Evolutionary conservation across 148 eudicot genomes (phyloP), one percentile per base, ranked within the genome.

Genomic region (Cornus controversa): DNA sequence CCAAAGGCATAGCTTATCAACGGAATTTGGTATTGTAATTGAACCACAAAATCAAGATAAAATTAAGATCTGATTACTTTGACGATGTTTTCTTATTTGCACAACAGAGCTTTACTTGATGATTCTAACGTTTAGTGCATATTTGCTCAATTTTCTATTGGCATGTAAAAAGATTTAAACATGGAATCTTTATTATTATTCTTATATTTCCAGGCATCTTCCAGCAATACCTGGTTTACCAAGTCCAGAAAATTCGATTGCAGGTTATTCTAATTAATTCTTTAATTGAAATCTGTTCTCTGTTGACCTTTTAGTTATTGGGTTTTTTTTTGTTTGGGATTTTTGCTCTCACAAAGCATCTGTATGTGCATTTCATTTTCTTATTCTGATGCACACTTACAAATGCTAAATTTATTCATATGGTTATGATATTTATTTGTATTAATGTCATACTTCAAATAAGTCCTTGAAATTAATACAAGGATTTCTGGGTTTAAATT

Each of bases 221-320:
- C 85, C 99, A 91, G 82, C 99, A 95, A 80, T 95, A 91, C 87
- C 80, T 91, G 75, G 97, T 91, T 57, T 88, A 95, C 84, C 99
- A 95, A 87, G 99, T 93, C 60, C 91, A 95, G 76, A 96, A 95
- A 82, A 91, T 93, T 73, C 91, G 99, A 74, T 82, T 95, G 80
- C 99, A 95, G 97, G 99, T 92, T 66, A 25, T 28, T 34, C 34
- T 22, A 3, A 58, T 23, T 66, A 3, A 10, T 28, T 70, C 24
- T 36, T 37, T 40, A 18, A 4, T 53, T 8, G 28, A 58, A 16
- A 74, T 37, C 0, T 34, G 15, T 36, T 34, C 67, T 54, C 22
- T 37, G 15, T 45, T 42, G 15, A 23, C 8, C 53, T 40, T 70
- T 71, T n/a, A 71, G 58, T 70, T 8, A 57, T 70, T 22, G 58